Conservation (phyloP, 441 rosid genomes). For the Hura crepitans region DNA sequence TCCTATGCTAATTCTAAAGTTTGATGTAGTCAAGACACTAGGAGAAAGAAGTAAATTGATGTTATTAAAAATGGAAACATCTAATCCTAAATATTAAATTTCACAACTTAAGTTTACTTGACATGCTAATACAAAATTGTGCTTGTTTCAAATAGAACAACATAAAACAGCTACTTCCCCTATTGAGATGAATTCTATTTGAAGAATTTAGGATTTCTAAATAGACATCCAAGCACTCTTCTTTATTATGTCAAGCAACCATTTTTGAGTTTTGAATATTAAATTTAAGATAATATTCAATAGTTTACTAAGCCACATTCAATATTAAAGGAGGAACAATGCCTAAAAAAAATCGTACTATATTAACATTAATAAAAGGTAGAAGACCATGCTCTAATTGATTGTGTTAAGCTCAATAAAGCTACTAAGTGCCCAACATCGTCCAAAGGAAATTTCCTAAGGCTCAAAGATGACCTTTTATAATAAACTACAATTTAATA, state of each 20-base stretch:
- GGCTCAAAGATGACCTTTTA: not conserved
- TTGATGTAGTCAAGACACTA: conserved; percentile 4
- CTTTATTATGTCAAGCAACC: not conserved
- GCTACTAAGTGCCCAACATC: not conserved
- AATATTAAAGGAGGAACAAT: not conserved
- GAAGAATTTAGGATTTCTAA: not conserved
- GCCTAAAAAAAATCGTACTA: not conserved
- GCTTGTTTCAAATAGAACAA: not conserved
- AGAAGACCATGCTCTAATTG: not conserved
- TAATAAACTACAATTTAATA: not conserved
- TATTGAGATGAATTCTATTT: not conserved
- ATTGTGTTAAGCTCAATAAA: not conserved
- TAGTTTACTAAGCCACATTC: not conserved
- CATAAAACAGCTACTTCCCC: not conserved
- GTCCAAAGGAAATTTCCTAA: not conserved
- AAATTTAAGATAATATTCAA: not conserved
- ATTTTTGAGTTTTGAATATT: not conserved
- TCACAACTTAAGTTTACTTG: not conserved
- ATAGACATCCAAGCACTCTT: not conserved
- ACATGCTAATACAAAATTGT: not conserved
- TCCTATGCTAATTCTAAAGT: not conserved
- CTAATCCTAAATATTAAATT: not conserved
- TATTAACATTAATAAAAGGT: not conserved
- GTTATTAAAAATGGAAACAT: too few relatives aligned
- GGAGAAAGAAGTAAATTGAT: not conserved